phyloP scores from a whole-genome alignment of 257 asterid species.

The Nicotiana knightiana region DNA sequence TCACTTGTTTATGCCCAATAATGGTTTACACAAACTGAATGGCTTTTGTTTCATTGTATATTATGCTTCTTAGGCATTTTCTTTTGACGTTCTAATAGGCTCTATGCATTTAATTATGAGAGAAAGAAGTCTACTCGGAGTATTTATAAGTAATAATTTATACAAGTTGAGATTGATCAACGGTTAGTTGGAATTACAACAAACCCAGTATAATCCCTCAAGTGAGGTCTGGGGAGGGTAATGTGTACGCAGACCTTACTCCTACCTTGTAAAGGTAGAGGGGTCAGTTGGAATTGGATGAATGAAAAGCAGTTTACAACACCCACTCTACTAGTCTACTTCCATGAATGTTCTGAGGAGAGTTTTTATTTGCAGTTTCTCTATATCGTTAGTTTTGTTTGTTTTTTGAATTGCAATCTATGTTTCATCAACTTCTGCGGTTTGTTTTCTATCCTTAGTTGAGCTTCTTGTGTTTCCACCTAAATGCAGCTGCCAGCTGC shows the following conservation, averaged over 20 bases:
- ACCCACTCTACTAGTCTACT: neutral
- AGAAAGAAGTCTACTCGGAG: neutral
- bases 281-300: neutral
- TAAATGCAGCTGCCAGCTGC: neutral
- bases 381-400: neutral
- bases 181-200: too few relatives aligned
- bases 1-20: neutral
- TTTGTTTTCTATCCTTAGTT: neutral
- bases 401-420: neutral
- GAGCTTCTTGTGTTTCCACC: neutral
- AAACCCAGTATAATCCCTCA: too few relatives aligned
- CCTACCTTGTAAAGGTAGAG: too few relatives aligned
- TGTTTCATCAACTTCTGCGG: neutral
- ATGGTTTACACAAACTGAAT: neutral
- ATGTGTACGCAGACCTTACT: too few relatives aligned
- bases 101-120: neutral
- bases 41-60: neutral
- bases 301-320: neutral
- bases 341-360: neutral
- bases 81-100: neutral
- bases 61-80: neutral
- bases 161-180: too few relatives aligned
- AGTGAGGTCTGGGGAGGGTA: too few relatives aligned
- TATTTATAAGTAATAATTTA: too few relatives aligned
- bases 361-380: neutral